A percentile compares a stretch with the other conserved stretches of the same genome.
Evolutionary conservation across 768 basidiomycete species (phyloP).

Genomic region (Tephrocybe rancida): DNA sequence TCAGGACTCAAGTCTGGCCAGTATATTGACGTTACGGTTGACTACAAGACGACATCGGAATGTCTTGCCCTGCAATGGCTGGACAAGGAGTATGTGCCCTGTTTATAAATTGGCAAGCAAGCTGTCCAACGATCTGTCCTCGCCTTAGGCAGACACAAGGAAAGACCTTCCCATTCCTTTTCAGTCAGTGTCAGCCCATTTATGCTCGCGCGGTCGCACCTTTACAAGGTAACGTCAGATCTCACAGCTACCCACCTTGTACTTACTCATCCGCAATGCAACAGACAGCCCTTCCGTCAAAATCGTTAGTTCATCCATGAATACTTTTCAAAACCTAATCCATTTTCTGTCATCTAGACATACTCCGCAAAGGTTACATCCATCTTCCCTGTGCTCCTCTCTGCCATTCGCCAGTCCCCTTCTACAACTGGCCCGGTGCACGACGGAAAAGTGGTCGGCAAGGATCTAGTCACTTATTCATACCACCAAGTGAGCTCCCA

Average conservation of each 20-base stretch:
- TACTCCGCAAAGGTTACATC: slow-evolving; percentile 81
- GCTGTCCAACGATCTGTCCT: no score
- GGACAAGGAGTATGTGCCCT: slow-evolving; percentile 61
- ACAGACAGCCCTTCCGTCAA: slow-evolving; percentile 88
- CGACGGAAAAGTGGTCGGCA: slow-evolving; percentile 72
- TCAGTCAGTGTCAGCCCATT: slow-evolving; percentile 93
- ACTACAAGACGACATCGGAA: slow-evolving; percentile 73
- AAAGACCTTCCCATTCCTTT: slow-evolving; percentile 82
- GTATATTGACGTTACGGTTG: slow-evolving; percentile 54
- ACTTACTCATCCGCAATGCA: neutral
- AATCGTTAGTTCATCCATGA: slow-evolving; percentile 50
- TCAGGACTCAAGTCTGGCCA: slow-evolving; percentile 41
- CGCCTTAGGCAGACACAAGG: slow-evolving; percentile 92
- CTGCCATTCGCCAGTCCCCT: slow-evolving; percentile 80
- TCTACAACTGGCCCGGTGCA: slow-evolving; percentile 70
- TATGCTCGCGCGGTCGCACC: slow-evolving; percentile 82
- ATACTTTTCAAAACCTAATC: neutral
- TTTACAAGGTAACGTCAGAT: slow-evolving; percentile 60
- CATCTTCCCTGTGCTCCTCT: slow-evolving; percentile 84
- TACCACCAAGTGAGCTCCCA: slow-evolving; percentile 75
- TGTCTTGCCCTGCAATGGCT: slow-evolving; percentile 89
- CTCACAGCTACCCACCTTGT: neutral
- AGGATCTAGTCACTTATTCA: slow-evolving; percentile 71
- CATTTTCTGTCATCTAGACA: slow-evolving; percentile 59
- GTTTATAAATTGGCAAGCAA: no score